These are phyloP conservation scores for Echinochloa phyllopogon DNA, from an alignment of 176 grass and related monocot genomes.

Conservation along the genomic window DNA sequence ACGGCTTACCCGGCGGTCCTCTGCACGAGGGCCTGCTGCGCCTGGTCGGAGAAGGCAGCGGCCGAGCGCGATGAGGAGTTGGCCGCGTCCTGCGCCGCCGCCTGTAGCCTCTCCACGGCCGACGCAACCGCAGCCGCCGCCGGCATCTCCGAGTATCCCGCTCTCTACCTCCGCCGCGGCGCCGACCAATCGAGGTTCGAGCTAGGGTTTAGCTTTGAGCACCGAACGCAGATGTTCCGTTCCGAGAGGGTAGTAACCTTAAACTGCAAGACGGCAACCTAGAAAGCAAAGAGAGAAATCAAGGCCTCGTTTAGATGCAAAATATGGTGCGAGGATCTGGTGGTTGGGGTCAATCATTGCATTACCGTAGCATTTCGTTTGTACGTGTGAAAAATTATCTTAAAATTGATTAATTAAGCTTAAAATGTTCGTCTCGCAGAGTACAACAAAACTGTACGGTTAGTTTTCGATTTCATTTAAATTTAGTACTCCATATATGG, in stretches of 20 bases:
- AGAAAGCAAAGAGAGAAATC: conserved; percentile 5
- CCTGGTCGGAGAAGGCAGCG: conserved; percentile 44
- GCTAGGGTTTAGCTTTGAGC: conserved; percentile 36
- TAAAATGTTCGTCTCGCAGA: too few species aligned
- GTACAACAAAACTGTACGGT: too few species aligned
- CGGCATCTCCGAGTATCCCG: conserved; percentile 10
- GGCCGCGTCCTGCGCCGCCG: conserved; percentile 39
- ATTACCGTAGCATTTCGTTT: too few species aligned
- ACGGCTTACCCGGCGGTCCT: conserved; percentile 41
- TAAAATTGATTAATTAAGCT: too few species aligned
- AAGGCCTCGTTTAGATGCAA: too few species aligned
- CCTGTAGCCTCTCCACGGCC: conserved; percentile 36
- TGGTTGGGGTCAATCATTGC: too few species aligned
- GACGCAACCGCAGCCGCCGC: background rate
- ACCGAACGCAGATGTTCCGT: background rate
- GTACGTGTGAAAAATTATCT: too few species aligned
- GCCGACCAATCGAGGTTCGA: background rate
- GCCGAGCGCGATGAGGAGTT: conserved; percentile 43
- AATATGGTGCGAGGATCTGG: too few species aligned
- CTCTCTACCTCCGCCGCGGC: background rate
- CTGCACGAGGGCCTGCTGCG: conserved; percentile 34
- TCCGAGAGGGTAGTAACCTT: too few species aligned
- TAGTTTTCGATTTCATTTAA: too few species aligned
- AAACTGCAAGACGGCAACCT: background rate
- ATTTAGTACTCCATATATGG: too few species aligned